Conservation (phyloP, 2,329 filamentous ascomycete species). For the Xylariales sp. region DNA sequence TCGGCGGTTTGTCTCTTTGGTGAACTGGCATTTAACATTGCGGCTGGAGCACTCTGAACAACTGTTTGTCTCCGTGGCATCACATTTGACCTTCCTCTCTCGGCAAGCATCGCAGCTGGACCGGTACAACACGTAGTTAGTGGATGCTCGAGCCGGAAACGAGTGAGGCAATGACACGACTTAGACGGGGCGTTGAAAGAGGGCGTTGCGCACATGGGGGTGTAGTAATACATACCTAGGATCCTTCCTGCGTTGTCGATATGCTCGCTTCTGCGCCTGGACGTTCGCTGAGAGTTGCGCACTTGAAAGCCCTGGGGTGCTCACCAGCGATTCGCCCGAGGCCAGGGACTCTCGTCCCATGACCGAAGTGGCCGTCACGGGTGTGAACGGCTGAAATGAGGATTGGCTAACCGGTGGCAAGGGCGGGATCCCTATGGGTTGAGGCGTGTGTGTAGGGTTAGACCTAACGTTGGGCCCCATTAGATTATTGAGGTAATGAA, state of each 20-base stretch:
- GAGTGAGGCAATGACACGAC: constrained; percentile 8
- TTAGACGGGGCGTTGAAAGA: not conserved
- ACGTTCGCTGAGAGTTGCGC: constrained; percentile 59
- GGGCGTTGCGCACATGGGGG: not conserved
- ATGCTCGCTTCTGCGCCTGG: constrained; percentile 89
- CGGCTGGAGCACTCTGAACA: constrained; percentile 98
- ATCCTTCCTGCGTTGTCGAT: constrained; percentile 93
- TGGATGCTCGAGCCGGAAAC: constrained; percentile 24
- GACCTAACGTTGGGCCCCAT: constrained; percentile 65
- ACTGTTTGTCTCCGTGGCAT: constrained; percentile 94
- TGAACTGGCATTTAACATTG: constrained; percentile 98
- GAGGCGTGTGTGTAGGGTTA: constrained; percentile 61
- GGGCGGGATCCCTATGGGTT: constrained; percentile 65
- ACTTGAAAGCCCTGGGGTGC: constrained; percentile 62
- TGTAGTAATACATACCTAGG: constrained; percentile 64
- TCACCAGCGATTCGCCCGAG: constrained; percentile 67
- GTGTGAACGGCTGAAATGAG: constrained; percentile 65
- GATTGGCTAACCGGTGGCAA: constrained; percentile 59
- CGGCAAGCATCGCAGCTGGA: constrained; percentile 89
- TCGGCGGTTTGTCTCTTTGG: constrained; percentile 96
- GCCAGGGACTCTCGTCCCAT: constrained; percentile 70
- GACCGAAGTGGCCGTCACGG: constrained; percentile 60
- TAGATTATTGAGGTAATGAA: constrained; percentile 64
- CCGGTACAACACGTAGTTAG: constrained; percentile 32
- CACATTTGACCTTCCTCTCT: constrained; percentile 87